Percentiles rank a stretch among this genome's conserved stretches.
Evolutionary conservation across 768 basidiomycete species (phyloP).

Genomic region (Xerocomus potaroensis): DNA sequence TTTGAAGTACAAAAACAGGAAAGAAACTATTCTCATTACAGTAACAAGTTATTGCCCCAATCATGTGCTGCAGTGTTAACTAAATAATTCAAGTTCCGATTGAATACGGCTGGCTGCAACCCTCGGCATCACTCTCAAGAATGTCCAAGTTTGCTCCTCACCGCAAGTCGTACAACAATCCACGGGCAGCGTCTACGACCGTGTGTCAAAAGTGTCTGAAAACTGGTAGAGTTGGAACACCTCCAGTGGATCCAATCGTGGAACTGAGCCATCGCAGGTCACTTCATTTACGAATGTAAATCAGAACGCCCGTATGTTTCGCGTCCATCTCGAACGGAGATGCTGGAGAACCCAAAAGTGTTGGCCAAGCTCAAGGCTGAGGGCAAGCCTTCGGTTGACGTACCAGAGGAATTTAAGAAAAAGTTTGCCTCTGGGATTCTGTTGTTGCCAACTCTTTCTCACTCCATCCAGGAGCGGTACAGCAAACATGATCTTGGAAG

Average conservation of each 20-base stretch:
- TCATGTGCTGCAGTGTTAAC: too few species aligned
- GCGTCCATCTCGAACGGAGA: constrained; percentile 84
- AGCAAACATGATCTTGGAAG: constrained; percentile 81
- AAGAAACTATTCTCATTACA: neutral
- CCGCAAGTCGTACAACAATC: constrained; percentile 53
- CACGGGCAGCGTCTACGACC: constrained; percentile 61
- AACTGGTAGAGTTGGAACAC: constrained; percentile 42
- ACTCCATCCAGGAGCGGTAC: constrained; percentile 54
- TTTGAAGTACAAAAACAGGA: constrained; percentile 7
- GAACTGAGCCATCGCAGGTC: constrained; percentile 44
- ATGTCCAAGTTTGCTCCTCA: constrained; percentile 87
- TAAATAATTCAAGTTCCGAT: too few species aligned
- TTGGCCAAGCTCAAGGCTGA: constrained; percentile 64
- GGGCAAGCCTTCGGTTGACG: constrained; percentile 74
- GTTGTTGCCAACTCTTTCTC: neutral
- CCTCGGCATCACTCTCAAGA: neutral
- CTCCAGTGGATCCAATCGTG: constrained; percentile 3
- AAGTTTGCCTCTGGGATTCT: constrained; percentile 46
- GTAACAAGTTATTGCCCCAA: too few species aligned
- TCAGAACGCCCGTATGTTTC: constrained; percentile 74
- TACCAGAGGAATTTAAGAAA: constrained; percentile 88
- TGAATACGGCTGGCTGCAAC: too few species aligned
- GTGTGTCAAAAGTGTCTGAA: constrained; percentile 81
- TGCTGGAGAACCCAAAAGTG: constrained; percentile 72
- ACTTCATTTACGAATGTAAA: constrained; percentile 92